phyloP scores from a whole-genome alignment of 1,284 basidiomycete genomes.

The Ceratobasidium sp. region DNA sequence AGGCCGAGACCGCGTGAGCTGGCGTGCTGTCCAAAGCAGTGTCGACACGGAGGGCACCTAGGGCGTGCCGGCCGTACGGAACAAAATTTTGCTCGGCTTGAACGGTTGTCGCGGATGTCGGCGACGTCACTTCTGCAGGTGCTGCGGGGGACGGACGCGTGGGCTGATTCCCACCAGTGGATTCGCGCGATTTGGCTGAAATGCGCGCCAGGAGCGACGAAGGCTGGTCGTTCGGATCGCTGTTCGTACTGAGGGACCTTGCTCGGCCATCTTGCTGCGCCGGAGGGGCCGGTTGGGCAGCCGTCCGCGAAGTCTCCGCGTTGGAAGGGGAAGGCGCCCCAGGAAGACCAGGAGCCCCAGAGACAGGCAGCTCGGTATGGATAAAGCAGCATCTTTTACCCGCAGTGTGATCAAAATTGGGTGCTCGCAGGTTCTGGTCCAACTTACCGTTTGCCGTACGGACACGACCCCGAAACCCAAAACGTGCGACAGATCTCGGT shows the following conservation, averaged over 20 bases:
- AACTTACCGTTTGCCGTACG: constrained; percentile 75
- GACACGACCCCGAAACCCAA: constrained; percentile 89
- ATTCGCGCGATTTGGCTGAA: constrained; percentile 56
- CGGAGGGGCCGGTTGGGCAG: constrained; percentile 16
- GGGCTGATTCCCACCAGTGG: constrained; percentile 11
- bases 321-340: constrained; percentile 53
- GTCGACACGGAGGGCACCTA: constrained; percentile 26
- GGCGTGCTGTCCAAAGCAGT: constrained; percentile 24
- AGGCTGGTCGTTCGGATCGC: constrained; percentile 67
- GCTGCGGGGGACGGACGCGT: constrained; percentile 13
- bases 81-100: constrained; percentile 38
- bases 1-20: constrained; percentile 34
- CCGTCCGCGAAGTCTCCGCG: constrained; percentile 17
- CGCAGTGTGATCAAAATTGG: neutral
- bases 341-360: constrained; percentile 60
- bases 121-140: constrained; percentile 25
- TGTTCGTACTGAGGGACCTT: constrained; percentile 73
- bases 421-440: neutral
- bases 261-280: constrained; percentile 57
- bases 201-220: constrained; percentile 77
- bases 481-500: constrained; percentile 93
- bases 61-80: constrained; percentile 21
- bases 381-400: constrained; percentile 77
- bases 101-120: constrained; percentile 28
- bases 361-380: constrained; percentile 78